phyloP scores from a whole-genome alignment of 352 stramenopile species.

The Aphanomyces stellatus region DNA sequence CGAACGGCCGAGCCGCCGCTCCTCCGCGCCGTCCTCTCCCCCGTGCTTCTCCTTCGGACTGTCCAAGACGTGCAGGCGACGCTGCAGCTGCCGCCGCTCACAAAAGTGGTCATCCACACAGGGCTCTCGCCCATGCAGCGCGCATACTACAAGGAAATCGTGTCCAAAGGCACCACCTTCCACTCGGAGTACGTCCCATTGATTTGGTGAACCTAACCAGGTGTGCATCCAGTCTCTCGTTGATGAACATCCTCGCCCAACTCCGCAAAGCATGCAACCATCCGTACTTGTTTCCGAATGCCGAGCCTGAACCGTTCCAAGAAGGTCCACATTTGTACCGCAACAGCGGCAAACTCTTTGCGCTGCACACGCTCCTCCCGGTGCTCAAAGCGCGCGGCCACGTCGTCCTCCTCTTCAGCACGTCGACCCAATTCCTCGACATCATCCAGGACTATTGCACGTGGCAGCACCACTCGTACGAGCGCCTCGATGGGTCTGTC shows the following conservation, averaged over 20 bases:
- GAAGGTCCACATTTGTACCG: slow-evolving; percentile 64
- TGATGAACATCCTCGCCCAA: slow-evolving; percentile 98
- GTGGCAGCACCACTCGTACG: slow-evolving; percentile 62
- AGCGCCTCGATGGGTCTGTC: slow-evolving; percentile 68
- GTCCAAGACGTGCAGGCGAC: slow-evolving; percentile 58
- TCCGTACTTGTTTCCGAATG: slow-evolving; percentile 89
- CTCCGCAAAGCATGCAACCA: slow-evolving; percentile 72
- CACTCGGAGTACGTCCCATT: slow-evolving; percentile 16
- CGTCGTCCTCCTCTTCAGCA: slow-evolving; percentile 75
- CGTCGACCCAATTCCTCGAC: slow-evolving; percentile 63
- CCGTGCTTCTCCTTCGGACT: slow-evolving; percentile 53
- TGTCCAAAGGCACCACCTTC: slow-evolving; percentile 38
- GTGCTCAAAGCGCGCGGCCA: slow-evolving; percentile 77
- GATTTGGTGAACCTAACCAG: slow-evolving; percentile 20
- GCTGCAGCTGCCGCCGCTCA: slow-evolving; percentile 56
- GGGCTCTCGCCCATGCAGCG: slow-evolving; percentile 68
- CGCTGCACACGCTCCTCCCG: slow-evolving; percentile 77
- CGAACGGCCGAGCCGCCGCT: slow-evolving; percentile 7
- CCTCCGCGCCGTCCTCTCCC: slow-evolving; percentile 50
- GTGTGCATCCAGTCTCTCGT: slow-evolving; percentile 34
- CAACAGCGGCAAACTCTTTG: slow-evolving; percentile 72
- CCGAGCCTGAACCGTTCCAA: slow-evolving; percentile 60
- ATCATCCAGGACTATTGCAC: slow-evolving; percentile 78
- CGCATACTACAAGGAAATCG: slow-evolving; percentile 74
- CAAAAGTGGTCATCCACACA: slow-evolving; percentile 71